Evolutionary conservation across 345 rosid genomes (phyloP), one percentile per base, ranked within the genome.

Genomic region (Euclidium syriacum): DNA sequence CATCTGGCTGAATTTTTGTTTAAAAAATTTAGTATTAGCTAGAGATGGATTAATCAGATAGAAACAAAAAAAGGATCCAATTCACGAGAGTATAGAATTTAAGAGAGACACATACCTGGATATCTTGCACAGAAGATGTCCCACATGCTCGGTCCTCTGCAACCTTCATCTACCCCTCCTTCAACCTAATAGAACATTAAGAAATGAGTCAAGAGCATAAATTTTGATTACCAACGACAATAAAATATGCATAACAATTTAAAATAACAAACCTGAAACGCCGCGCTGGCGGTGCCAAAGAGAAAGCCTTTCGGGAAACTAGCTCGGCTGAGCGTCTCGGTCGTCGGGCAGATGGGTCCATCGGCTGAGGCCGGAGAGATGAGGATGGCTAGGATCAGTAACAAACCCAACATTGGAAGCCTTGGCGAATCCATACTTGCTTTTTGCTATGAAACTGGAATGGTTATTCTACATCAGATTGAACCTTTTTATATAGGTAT

Each of bases 131-230:
- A 17, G 20, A 44, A 62, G 20, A 40, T 10, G 10, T 79, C 77
- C 78, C 75, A 67, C 15, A 68, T 9, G 18, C 64, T 43, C 14
- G 51, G 58, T 62, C 78, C 46, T 43, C 50, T 54, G 1, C 72
- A 63, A 17, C 58, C 66, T 8, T 26, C 19, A 9, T 50, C 32
- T 16, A 29, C 8, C 8, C 46, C 58, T 9, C 55, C 74, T 48
- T 44, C 70, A 24, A 23, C 5, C 71, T 75, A 25, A 19, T 10
- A 3, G n/a, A 11, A 38, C n/a, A n/a, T 12, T 2, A 38, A 14
- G 1, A 38, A 38, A 29, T 6, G 7, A 8, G 35, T 12, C 35
- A 9, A 29, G 2, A 29, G 8, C 33, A 29, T 29, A 29, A n/a
- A n/a, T n/a, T n/a, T n/a, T n/a, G n/a, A n/a, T n/a, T n/a, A n/a